Conservation (phyloP, 345 rosid genomes). For the Firmiana major region DNA sequence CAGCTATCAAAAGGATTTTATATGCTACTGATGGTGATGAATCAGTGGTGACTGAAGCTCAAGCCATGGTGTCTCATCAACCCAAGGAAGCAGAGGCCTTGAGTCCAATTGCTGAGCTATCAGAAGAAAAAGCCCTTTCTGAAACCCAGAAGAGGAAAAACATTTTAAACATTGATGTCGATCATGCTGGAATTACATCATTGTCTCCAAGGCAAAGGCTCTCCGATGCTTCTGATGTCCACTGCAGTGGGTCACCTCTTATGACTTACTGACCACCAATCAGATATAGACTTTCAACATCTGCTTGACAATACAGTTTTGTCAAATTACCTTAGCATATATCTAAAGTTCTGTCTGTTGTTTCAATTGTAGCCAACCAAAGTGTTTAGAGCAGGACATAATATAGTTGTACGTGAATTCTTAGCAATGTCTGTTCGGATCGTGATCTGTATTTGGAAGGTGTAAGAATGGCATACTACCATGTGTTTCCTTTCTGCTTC, state of each 20-base stretch:
- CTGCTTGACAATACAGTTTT: not conserved
- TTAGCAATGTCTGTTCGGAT: conserved; percentile 1
- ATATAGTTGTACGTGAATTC: not conserved
- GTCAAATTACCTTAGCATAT: conserved; percentile 3
- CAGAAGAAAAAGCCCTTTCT: conserved; percentile 55
- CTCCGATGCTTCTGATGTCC: conserved; percentile 85
- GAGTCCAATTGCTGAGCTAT: conserved; percentile 66
- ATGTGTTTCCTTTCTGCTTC: not conserved
- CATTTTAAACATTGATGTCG: conserved; percentile 66
- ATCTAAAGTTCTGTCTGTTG: conserved; percentile 8
- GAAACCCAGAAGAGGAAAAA: conserved; percentile 74
- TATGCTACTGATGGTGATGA: conserved; percentile 74
- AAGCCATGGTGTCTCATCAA: conserved; percentile 48
- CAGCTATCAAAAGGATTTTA: conserved; percentile 67
- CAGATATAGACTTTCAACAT: not conserved
- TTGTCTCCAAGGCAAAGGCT: conserved; percentile 84
- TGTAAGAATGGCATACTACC: not conserved
- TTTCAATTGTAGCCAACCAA: conserved; percentile 17
- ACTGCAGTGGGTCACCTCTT: conserved; percentile 79
- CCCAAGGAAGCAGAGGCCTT: conserved; percentile 38
- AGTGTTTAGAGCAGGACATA: conserved; percentile 1
- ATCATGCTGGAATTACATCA: conserved; percentile 55
- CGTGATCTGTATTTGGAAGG: not conserved
- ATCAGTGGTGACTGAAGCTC: conserved; percentile 61
- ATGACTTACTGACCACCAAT: conserved; percentile 54